These are phyloP conservation scores for Alternaria hordeiaustralica DNA, from an alignment of 2,329 filamentous ascomycete genomes.

Conservation along the genomic window DNA sequence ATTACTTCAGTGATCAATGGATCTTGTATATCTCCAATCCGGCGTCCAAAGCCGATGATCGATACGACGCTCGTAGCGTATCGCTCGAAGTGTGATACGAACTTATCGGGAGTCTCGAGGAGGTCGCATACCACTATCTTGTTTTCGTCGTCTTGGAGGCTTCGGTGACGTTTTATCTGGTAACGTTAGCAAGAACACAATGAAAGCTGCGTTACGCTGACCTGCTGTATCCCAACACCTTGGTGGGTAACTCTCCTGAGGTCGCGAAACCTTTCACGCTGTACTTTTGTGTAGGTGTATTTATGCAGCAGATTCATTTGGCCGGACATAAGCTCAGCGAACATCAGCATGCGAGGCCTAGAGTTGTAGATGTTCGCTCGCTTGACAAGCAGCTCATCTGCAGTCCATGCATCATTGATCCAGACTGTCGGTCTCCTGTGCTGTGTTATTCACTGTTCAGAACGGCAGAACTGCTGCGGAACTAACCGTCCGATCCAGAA, in stretches of 20 bases:
- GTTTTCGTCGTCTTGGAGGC: slow-evolving; percentile 66
- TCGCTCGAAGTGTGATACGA: slow-evolving; percentile 61
- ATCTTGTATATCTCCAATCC: slow-evolving; percentile 58
- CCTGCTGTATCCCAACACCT: slow-evolving; percentile 56
- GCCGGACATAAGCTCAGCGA: slow-evolving; percentile 45
- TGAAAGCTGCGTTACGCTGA: slow-evolving; percentile 32
- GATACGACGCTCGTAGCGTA: slow-evolving; percentile 62
- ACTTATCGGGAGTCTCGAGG: slow-evolving; percentile 54
- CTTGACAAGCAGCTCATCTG: slow-evolving; percentile 62
- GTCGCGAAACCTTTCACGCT: slow-evolving; percentile 39
- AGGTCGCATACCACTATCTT: slow-evolving; percentile 59
- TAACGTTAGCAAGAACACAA: neutral
- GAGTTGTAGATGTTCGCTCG: slow-evolving; percentile 60
- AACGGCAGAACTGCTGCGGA: rapidly evolving
- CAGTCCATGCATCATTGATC: slow-evolving; percentile 55
- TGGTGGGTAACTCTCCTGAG: slow-evolving; percentile 43
- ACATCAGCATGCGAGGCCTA: slow-evolving; percentile 57
- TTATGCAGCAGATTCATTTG: slow-evolving; percentile 46
- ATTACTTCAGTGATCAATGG: slow-evolving; percentile 66
- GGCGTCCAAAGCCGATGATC: slow-evolving; percentile 63
- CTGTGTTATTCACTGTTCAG: neutral
- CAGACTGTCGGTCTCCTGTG: slow-evolving; percentile 42
- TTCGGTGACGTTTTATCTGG: slow-evolving; percentile 52
- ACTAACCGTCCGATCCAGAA: slow-evolving; percentile 57
- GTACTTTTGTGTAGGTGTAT: slow-evolving; percentile 35